Conservation (phyloP, 2,329 filamentous ascomycete genomes). For the Penicillium crustosum region DNA sequence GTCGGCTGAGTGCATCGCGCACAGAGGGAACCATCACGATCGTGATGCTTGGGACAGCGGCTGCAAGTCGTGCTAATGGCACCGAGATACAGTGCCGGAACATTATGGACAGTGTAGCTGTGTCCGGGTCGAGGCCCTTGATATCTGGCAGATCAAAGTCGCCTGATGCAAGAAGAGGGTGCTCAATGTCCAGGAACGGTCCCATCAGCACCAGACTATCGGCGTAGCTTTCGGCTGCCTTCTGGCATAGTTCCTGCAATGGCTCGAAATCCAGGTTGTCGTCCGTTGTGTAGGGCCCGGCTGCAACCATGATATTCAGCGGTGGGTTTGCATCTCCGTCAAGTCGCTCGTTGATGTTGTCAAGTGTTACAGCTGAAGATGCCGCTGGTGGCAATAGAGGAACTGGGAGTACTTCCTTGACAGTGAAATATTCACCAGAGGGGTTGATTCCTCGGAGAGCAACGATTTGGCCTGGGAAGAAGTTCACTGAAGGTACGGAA, state of each 20-base stretch:
- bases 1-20: constrained; percentile 76
- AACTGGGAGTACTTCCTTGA: constrained; percentile 71
- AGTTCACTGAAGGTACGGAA: constrained; percentile 67
- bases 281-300: constrained; percentile 89
- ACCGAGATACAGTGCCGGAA: constrained; percentile 79
- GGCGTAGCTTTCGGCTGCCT: constrained; percentile 70
- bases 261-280: constrained; percentile 90
- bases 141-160: constrained; percentile 75
- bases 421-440: constrained; percentile 77
- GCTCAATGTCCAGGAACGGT: constrained; percentile 88
- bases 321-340: constrained; percentile 65
- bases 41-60: constrained; percentile 73
- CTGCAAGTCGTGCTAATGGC: constrained; percentile 67
- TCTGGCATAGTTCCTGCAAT: constrained; percentile 74
- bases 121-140: constrained; percentile 68
- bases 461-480: constrained; percentile 94
- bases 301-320: constrained; percentile 72
- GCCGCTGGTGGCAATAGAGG: constrained; percentile 75
- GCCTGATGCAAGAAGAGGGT: constrained; percentile 78
- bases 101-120: constrained; percentile 74
- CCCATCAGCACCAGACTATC: constrained; percentile 80
- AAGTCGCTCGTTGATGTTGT: constrained; percentile 67
- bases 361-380: constrained; percentile 64
- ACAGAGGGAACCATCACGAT: constrained; percentile 80
- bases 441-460: constrained; percentile 84